Base-by-base conservation (phyloP, 192 early-diverging fungal species). In the Backusella mclennaniae region DNA sequence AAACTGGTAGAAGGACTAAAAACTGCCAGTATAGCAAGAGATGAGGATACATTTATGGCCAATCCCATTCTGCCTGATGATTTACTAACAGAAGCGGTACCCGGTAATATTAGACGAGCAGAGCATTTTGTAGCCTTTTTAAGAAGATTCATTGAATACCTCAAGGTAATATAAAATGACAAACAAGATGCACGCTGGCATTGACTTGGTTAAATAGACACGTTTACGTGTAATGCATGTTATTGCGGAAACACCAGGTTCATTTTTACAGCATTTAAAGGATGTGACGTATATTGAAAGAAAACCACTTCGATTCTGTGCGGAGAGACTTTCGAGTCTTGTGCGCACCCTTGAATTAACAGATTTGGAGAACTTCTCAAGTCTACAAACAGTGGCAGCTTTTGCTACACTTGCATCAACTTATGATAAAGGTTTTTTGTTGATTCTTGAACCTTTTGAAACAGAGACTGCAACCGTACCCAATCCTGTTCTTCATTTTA, bases 61-160 rank as follows among this genome's bases (percentile, higher is more conserved):
- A 99, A 97, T 85, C 98, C 98, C 66, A 94, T 95, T 2, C 76
- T 99, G 21, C 97, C 98, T 0, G 95, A 98, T 78, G 96, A 98
- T 77, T 86, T 99, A 11, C 79, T 99, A 73, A 84, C 88, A 31
- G 98, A 99, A 76, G 95, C 96, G 1, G 92, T 99, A 11, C 98
- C 98, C 1, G 98, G 98, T 4, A 99, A 97, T 79, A 99, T 99
- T 79, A 89, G 98, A 66, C 87, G 93, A 49, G 98, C 98, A 15
- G 97, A 99, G 79, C 98, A 99, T 84, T 99, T 99, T 86, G 95
- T 99, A 8, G 93, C 94, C 2, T 99, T 99, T 82, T 80, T 99
- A 67, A 85, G 95, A 77, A 90, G 98, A 15, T 98, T 99, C 79
- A 89, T 99, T 74, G 98, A 99, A 84, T 99, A 99, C 72, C 89